Base-by-base conservation (phyloP, 768 basidiomycete genomes). In the Macrolepiota fuliginosa region DNA sequence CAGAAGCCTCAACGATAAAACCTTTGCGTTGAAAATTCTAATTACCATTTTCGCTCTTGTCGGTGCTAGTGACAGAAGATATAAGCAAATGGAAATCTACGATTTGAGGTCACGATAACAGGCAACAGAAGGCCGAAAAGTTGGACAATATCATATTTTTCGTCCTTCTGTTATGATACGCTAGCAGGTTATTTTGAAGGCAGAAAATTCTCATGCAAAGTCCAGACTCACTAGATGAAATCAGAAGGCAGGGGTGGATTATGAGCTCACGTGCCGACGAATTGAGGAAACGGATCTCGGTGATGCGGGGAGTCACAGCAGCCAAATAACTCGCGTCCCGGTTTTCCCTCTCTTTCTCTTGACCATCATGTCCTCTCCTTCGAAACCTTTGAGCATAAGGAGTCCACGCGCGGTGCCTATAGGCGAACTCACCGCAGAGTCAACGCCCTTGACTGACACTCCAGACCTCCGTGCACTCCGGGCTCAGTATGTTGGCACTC, bases 381-480 rank as follows among this genome's bases (percentile, higher is more conserved):
- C 85, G 3, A 74, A 78, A 68, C 86, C 86, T 47, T 72, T 88
- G 9, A 78, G 76, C 66, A 88, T 88, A 47, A 74, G 67, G 58
- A 70, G 68, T 35, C 73, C 73, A 25, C 69, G 69, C n/a, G 63
- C 64, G 15, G 37, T 62, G 12, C 67, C 66, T 15, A 60, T 60
- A 24, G 71, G 68, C 55, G 49, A 62, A 24, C 56, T 54, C 17
- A 68, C 71, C 25, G 68, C 49, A 50, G 57, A 64, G 22, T 56
- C 69, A 68, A 72, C 45, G 64, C 65, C 71, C 5, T 77, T 80
- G 1, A 66, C 77, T 13, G 86, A 86, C 47, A 89, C 90, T 19
- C 88, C 90, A 6, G 85, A 88, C 66, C 72, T 89, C 61, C 81
- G 84, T 36, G 76, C 79, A 13, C 74, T 91, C n/a, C 83, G 89